Conservation (phyloP, 495 filamentous ascomycete species). For the Aspergillus leporis region DNA sequence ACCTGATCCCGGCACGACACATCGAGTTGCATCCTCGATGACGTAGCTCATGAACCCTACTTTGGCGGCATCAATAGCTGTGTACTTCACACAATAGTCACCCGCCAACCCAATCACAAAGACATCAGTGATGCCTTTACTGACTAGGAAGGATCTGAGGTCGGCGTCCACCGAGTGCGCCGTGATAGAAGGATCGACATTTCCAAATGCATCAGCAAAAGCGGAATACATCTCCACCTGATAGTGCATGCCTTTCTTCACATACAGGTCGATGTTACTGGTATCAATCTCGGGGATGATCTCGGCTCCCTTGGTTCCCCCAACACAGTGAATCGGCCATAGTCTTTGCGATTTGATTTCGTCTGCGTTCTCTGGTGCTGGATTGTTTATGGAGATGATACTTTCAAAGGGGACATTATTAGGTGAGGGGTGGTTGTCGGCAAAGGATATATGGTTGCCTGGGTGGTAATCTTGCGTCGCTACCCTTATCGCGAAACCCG, state of each 20-base stretch:
- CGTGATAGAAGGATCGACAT: slow-evolving; percentile 42
- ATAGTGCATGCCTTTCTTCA: slow-evolving; percentile 75
- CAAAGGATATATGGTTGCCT: slow-evolving; percentile 83
- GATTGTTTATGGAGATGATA: slow-evolving; percentile 65
- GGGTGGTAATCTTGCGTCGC: slow-evolving; percentile 94
- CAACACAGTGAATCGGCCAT: slow-evolving; percentile 91
- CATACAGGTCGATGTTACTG: slow-evolving; percentile 56
- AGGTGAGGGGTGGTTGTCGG: slow-evolving; percentile 67
- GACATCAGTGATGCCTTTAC: slow-evolving; percentile 66
- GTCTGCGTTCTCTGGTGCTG: slow-evolving; percentile 52
- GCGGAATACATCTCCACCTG: slow-evolving; percentile 89
- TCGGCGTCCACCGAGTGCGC: slow-evolving; percentile 54
- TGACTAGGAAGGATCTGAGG: slow-evolving; percentile 56
- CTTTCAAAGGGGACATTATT: slow-evolving; percentile 68
- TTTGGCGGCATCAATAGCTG: slow-evolving; percentile 71
- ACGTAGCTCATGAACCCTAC: slow-evolving; percentile 78
- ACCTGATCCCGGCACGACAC: slow-evolving; percentile 57
- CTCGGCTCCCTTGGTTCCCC: slow-evolving; percentile 68
- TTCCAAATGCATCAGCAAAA: slow-evolving; percentile 74
- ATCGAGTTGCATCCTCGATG: slow-evolving; percentile 73
- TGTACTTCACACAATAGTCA: slow-evolving; percentile 86
- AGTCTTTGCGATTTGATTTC: slow-evolving; percentile 69
- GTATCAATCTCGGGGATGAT: slow-evolving; percentile 73
- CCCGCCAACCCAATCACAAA: slow-evolving; percentile 83
- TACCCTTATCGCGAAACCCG: slow-evolving; percentile 67